phyloP scores from a whole-genome alignment of 192 early-diverging fungal genomes.

The Rhizophlyctis rosea region DNA sequence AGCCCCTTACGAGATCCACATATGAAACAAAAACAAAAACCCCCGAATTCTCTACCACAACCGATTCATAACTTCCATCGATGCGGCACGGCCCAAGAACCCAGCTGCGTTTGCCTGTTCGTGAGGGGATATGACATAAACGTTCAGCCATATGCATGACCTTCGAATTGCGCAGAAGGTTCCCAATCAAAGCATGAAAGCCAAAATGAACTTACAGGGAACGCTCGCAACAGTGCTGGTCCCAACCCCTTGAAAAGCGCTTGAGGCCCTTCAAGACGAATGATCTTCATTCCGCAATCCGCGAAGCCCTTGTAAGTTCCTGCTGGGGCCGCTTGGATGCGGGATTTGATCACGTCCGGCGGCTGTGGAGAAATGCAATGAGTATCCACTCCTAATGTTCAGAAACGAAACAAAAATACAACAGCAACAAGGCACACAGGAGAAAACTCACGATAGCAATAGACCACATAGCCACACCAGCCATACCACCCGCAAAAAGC shows the following conservation, averaged over 20 bases:
- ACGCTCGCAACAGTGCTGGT: slow-evolving; percentile 86
- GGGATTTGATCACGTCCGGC: slow-evolving; percentile 89
- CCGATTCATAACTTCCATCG: slow-evolving; percentile 46
- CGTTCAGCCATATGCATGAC: too few species aligned
- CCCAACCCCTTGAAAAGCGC: slow-evolving; percentile 87
- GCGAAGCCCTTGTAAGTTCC: slow-evolving; percentile 78
- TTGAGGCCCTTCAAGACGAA: slow-evolving; percentile 68
- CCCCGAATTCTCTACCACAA: slow-evolving; percentile 44
- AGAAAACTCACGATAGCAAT: slow-evolving; percentile 65
- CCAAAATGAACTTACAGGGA: slow-evolving; percentile 46
- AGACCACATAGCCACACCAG: slow-evolving; percentile 97
- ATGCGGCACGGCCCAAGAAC: slow-evolving; percentile 47
- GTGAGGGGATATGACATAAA: background rate
- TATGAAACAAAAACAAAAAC: too few species aligned
- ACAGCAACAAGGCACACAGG: background rate
- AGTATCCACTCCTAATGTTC: background rate
- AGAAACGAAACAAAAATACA: background rate
- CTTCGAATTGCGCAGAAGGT: background rate
- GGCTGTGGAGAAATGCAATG: slow-evolving; percentile 37
- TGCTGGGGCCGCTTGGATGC: slow-evolving; percentile 81
- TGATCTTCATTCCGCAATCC: slow-evolving; percentile 68
- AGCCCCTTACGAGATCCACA: too few species aligned
- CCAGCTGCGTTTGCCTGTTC: slow-evolving; percentile 53
- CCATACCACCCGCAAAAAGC: slow-evolving; percentile 94
- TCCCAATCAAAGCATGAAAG: background rate